A percentile compares a stretch with the other conserved stretches of the same genome.
These are phyloP conservation scores for Malania oleifera DNA, from an alignment of 164 flowering plant genomes.

Conservation along the genomic window DNA sequence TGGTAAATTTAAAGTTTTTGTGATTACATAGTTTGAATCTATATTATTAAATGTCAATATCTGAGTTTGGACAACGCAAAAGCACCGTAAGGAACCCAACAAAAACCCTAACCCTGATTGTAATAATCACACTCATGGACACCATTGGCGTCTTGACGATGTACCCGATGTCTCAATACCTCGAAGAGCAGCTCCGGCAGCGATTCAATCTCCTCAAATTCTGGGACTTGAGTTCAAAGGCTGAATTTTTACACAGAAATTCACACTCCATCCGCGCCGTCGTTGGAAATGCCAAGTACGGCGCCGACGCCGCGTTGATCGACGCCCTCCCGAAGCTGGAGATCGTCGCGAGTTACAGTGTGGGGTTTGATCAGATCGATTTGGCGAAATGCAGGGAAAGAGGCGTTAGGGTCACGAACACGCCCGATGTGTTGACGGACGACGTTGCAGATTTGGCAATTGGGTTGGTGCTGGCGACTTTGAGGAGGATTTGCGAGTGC, in stretches of 20 bases:
- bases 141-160: not conserved
- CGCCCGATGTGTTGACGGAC: slow-evolving; percentile 4
- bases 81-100: too few relatives aligned
- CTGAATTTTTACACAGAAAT: not conserved
- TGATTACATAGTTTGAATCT: too few relatives aligned
- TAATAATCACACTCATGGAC: not conserved
- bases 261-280: not conserved
- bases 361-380: slow-evolving; percentile 1
- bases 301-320: slow-evolving; percentile 5
- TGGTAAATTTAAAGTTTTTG: too few relatives aligned
- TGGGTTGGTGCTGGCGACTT: not conserved
- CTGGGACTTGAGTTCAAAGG: not conserved
- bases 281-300: not conserved
- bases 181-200: not conserved
- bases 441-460: slow-evolving; percentile 4
- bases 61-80: too few relatives aligned
- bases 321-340: slow-evolving; percentile 7
- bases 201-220: not conserved
- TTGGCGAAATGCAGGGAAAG: slow-evolving; percentile 4
- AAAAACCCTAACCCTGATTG: not conserved
- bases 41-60: too few relatives aligned
- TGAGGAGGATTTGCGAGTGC: not conserved
- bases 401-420: slow-evolving; percentile 1
- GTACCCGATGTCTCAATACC: not conserved
- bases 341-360: slow-evolving; percentile 2